Percentiles rank a stretch among this genome's conserved stretches.
These are phyloP conservation scores for Rehmannia glutinosa DNA, from an alignment of 257 asterid genomes.

Conservation along the genomic window DNA sequence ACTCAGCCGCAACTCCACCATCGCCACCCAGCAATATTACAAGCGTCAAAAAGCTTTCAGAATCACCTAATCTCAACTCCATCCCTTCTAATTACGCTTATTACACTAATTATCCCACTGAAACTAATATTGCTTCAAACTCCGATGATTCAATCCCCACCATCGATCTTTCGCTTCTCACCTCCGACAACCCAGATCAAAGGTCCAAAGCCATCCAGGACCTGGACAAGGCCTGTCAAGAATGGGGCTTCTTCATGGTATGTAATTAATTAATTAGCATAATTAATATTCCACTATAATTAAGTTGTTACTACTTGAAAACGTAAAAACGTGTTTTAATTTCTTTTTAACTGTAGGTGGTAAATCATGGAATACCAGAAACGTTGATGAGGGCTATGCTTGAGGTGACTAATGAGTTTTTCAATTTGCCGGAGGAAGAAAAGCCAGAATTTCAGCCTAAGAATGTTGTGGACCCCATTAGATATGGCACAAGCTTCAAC, in stretches of 20 bases:
- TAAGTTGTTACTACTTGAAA: not conserved
- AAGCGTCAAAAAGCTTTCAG: conserved; percentile 38
- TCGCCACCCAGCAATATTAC: conserved; percentile 5
- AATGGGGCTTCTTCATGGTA: conserved; percentile 71
- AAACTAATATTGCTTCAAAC: conserved; percentile 23
- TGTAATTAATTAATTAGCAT: no score
- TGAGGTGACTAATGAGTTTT: conserved; percentile 46
- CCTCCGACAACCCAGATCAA: conserved; percentile 25
- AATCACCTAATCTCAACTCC: conserved; percentile 29
- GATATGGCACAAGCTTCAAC: conserved; percentile 80
- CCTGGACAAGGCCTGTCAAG: conserved; percentile 44
- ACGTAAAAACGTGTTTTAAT: no score
- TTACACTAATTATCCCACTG: conserved; percentile 19
- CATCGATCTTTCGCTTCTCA: conserved; percentile 42
- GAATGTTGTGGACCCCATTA: conserved; percentile 54
- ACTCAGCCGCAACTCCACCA: not conserved
- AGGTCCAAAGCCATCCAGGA: conserved; percentile 38
- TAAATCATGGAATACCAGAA: conserved; percentile 73
- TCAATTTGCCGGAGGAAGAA: conserved; percentile 57
- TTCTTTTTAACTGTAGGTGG: no score
- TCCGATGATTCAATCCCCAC: conserved; percentile 38
- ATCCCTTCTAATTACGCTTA: conserved; percentile 44
- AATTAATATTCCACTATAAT: no score
- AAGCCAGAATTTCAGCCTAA: conserved; percentile 47
- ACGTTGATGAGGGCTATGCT: conserved; percentile 34